These are phyloP conservation scores for Rhinocladiella mackenziei DNA, from an alignment of 2,329 filamentous ascomycete genomes.

Conservation along the genomic window DNA sequence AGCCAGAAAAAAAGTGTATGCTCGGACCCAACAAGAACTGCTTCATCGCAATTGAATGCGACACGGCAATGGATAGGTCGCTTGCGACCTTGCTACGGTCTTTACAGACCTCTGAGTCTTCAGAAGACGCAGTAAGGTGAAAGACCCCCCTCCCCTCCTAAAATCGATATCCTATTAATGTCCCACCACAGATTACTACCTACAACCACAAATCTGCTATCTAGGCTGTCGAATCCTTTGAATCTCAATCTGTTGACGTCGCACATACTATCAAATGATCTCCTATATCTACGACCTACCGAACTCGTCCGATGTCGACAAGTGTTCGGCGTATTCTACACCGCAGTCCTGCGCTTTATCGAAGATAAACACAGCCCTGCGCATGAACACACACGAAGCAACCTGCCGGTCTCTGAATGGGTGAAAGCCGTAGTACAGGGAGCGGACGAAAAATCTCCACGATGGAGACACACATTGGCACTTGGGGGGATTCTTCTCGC, in stretches of 20 bases:
- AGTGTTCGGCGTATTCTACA: slow-evolving; percentile 59
- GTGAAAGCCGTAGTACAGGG: slow-evolving; percentile 56
- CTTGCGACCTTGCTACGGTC: slow-evolving; percentile 58
- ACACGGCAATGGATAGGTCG: slow-evolving; percentile 51
- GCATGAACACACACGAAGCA: slow-evolving; percentile 44
- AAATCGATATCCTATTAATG: slow-evolving; percentile 22
- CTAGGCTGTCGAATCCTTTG: slow-evolving; percentile 55
- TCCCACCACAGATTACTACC: slow-evolving; percentile 48
- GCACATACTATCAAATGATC: slow-evolving; percentile 56
- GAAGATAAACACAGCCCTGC: slow-evolving; percentile 43
- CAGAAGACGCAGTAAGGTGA: slow-evolving; percentile 58
- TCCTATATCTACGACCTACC: slow-evolving; percentile 56
- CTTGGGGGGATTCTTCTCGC: slow-evolving; percentile 75
- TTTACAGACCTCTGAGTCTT: slow-evolving; percentile 55
- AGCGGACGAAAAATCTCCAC: slow-evolving; percentile 58
- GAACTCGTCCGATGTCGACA: slow-evolving; percentile 54
- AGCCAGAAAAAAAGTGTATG: no score
- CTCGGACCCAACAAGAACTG: not conserved
- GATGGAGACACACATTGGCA: slow-evolving; percentile 82
- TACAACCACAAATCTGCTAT: slow-evolving; percentile 45
- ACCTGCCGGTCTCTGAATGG: slow-evolving; percentile 55
- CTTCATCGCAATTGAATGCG: not conserved
- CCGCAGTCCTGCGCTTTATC: slow-evolving; percentile 53
- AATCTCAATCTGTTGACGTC: slow-evolving; percentile 59
- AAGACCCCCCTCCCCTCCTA: slow-evolving; percentile 20